Evolutionary conservation across 495 filamentous ascomycete species (phyloP).

Genomic region (Cenococcum geophilum): DNA sequence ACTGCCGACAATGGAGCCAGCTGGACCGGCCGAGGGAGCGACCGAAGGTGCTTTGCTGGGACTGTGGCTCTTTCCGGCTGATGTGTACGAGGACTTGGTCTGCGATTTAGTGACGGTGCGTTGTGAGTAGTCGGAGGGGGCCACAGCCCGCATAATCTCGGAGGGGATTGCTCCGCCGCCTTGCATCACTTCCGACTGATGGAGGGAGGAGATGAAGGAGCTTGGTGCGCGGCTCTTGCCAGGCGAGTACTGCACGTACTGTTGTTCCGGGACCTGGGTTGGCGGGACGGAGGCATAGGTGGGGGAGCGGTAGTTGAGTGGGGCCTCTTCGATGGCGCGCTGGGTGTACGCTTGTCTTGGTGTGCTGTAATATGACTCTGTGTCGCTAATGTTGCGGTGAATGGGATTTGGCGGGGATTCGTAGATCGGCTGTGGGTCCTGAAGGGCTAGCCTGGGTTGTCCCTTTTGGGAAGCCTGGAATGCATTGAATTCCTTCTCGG

Average conservation of each 20-base stretch:
- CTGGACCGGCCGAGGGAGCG: slow-evolving; percentile 10
- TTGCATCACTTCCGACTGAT: neutral
- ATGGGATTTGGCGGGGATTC: slow-evolving; percentile 18
- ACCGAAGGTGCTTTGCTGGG: slow-evolving; percentile 18
- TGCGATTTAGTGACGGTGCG: slow-evolving; percentile 27
- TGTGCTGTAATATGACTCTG: slow-evolving; percentile 15
- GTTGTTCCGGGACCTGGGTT: slow-evolving; percentile 13
- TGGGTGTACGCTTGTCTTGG: slow-evolving; percentile 12
- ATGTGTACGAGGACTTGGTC: slow-evolving; percentile 21
- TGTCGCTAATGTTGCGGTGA: slow-evolving; percentile 33
- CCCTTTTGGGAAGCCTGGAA: slow-evolving; percentile 18
- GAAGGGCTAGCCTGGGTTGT: slow-evolving; percentile 17
- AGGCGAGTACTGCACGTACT: slow-evolving; percentile 21
- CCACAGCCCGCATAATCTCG: no score
- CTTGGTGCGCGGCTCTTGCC: slow-evolving; percentile 23
- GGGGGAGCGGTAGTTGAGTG: slow-evolving; percentile 23
- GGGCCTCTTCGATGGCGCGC: slow-evolving; percentile 27
- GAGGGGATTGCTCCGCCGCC: no score
- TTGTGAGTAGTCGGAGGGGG: no score
- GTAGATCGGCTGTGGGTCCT: slow-evolving; percentile 24
- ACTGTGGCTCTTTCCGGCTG: slow-evolving; percentile 19
- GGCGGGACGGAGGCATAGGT: slow-evolving; percentile 25
- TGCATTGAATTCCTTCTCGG: slow-evolving; percentile 29
- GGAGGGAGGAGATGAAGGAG: slow-evolving; percentile 27
- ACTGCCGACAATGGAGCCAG: slow-evolving; percentile 21